Evolutionary conservation across 352 stramenopile genomes (phyloP).

Genomic region (Hyaloperonospora arabidopsidis): DNA sequence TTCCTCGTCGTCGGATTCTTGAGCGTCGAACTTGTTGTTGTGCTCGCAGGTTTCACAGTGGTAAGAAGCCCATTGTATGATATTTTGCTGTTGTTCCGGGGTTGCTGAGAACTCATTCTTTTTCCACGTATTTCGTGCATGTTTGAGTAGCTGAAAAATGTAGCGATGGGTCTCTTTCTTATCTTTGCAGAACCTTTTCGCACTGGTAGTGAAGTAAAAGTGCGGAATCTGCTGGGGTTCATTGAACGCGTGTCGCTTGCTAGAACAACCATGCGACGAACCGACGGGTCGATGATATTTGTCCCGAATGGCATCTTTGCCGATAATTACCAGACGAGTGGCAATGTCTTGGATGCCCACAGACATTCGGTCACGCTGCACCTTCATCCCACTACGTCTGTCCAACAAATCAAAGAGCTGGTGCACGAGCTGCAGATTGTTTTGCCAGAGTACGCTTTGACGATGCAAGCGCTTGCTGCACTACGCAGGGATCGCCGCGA

Average conservation of each 20-base stretch:
- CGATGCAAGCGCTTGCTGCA: slow-evolving; percentile 18
- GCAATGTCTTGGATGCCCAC: slow-evolving; percentile 40
- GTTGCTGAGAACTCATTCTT: background rate
- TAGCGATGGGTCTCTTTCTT: slow-evolving; percentile 71
- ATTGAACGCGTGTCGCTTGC: slow-evolving; percentile 75
- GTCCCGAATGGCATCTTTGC: slow-evolving; percentile 77
- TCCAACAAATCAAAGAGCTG: slow-evolving; percentile 38
- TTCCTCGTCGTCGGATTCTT: slow-evolving; percentile 63
- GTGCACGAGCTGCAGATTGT: slow-evolving; percentile 30
- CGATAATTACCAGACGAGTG: slow-evolving; percentile 63
- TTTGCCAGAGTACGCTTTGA: slow-evolving; percentile 32
- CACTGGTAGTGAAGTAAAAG: slow-evolving; percentile 52
- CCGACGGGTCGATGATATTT: slow-evolving; percentile 62
- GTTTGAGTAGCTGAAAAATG: slow-evolving; percentile 60
- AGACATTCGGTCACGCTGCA: slow-evolving; percentile 44
- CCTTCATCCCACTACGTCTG: slow-evolving; percentile 33
- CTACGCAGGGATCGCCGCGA: slow-evolving; percentile 20
- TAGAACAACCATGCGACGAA: slow-evolving; percentile 56
- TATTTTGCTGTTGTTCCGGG: no score
- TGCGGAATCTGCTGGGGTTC: slow-evolving; percentile 44
- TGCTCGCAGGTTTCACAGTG: slow-evolving; percentile 60
- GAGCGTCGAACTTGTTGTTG: slow-evolving; percentile 49
- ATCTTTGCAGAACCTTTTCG: slow-evolving; percentile 81
- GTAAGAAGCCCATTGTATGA: slow-evolving; percentile 18
- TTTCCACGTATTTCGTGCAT: slow-evolving; percentile 2